Conservation (phyloP, 495 filamentous ascomycete genomes). For the Xeromyces bisporus region DNA sequence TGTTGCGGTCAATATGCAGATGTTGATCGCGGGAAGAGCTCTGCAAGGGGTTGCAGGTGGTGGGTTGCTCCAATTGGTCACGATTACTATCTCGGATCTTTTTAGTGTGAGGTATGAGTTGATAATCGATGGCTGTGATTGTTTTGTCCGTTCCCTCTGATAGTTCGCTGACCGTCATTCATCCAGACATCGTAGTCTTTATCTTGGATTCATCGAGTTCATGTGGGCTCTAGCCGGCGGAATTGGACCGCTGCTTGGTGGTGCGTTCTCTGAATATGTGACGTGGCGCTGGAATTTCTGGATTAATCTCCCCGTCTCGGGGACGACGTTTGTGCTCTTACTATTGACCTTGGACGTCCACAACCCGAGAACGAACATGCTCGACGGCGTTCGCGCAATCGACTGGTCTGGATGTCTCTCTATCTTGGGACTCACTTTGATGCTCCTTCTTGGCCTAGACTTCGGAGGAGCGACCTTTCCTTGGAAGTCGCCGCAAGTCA, state of each 20-base stretch:
- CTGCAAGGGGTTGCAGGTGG: constrained; percentile 40
- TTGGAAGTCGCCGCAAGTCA: constrained; percentile 57
- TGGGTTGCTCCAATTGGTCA: constrained; percentile 34
- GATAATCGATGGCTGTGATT: background rate
- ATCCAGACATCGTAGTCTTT: constrained; percentile 30
- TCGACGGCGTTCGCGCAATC: constrained; percentile 53
- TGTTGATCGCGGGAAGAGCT: constrained; percentile 37
- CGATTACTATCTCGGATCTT: constrained; percentile 39
- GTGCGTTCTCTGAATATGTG: constrained; percentile 42
- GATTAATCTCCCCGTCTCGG: constrained; percentile 52
- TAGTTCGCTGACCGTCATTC: no score
- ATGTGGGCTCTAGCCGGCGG: constrained; percentile 42
- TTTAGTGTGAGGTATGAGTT: constrained; percentile 35
- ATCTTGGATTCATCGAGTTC: constrained; percentile 35
- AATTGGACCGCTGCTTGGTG: constrained; percentile 52
- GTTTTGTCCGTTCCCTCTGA: background rate
- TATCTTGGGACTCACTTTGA: constrained; percentile 54
- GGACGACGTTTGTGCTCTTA: constrained; percentile 37
- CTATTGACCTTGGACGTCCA: constrained; percentile 43
- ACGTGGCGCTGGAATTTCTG: constrained; percentile 57
- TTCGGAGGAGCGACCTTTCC: constrained; percentile 56
- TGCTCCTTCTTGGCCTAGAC: constrained; percentile 62
- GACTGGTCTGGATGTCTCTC: constrained; percentile 59
- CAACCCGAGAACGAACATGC: constrained; percentile 37
- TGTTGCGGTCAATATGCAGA: constrained; percentile 28